Conservation (phyloP, 371 early-diverging fungal genomes). For the Syncephalis plumigaleata region DNA sequence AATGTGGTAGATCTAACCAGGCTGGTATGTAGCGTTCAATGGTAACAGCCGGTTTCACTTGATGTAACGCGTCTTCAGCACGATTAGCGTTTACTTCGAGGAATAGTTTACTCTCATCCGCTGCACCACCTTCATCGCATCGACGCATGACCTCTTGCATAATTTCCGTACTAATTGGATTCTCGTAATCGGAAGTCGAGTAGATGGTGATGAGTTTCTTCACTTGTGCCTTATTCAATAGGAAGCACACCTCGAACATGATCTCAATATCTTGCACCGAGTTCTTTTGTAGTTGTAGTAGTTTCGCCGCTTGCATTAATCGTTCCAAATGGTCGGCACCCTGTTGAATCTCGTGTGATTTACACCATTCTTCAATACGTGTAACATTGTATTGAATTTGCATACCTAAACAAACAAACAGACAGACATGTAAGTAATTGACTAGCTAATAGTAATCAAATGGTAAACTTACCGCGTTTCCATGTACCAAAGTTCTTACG, state of each 20-base stretch:
- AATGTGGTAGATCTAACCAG: too few species aligned
- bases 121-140: too few species aligned
- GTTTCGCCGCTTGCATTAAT: conserved; percentile 85
- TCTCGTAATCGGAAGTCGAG: conserved; percentile 62
- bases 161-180: conserved; percentile 75
- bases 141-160: conserved; percentile 50
- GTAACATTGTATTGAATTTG: conserved; percentile 96
- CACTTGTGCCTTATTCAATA: conserved; percentile 84
- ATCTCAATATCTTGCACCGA: conserved; percentile 80
- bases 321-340: conserved; percentile 78
- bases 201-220: conserved; percentile 82
- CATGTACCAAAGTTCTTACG: conserved; percentile 66
- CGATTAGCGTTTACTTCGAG: too few species aligned
- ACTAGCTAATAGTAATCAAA: not conserved
- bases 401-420: conserved; percentile 30
- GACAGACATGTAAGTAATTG: not conserved
- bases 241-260: conserved; percentile 90
- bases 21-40: too few species aligned
- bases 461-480: conserved; percentile 42
- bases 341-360: conserved; percentile 76
- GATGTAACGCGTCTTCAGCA: too few species aligned
- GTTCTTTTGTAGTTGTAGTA: conserved; percentile 86
- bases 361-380: conserved; percentile 94
- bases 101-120: too few species aligned
- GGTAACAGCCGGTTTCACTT: too few species aligned